A percentile compares a stretch with the other conserved stretches of the same genome.
Evolutionary conservation across 768 basidiomycete species (phyloP).

Genomic region (Russula sp.): DNA sequence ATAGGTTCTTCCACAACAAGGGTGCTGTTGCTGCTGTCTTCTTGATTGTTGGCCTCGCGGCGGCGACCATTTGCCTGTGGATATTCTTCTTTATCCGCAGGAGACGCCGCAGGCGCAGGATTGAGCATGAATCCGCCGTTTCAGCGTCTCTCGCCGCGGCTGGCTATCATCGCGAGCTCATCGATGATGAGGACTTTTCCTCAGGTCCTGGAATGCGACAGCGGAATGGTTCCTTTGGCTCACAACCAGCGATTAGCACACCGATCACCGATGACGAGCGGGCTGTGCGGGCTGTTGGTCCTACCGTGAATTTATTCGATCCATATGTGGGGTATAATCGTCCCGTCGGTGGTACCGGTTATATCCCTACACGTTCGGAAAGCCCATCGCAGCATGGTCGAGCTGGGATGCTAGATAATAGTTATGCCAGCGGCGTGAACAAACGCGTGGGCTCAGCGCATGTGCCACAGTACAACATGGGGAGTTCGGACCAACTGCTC

Average conservation of each 20-base stretch:
- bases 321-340: conserved; percentile 16
- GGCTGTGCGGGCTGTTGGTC: neutral
- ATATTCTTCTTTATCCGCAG: conserved; percentile 65
- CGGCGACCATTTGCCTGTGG: conserved; percentile 60
- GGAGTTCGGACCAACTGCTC: conserved; percentile 58
- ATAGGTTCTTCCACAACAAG: conserved; percentile 80
- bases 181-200: conserved; percentile 43
- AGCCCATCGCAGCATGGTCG: conserved; percentile 37
- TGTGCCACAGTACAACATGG: conserved; percentile 44
- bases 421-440: conserved; percentile 29
- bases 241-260: conserved; percentile 22
- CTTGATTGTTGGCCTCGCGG: conserved; percentile 80
- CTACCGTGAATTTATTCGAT: conserved; percentile 9
- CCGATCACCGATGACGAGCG: conserved; percentile 24
- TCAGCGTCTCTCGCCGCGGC: conserved; percentile 68
- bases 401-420: conserved; percentile 22
- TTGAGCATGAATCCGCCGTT: conserved; percentile 68
- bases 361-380: conserved; percentile 42
- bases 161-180: conserved; percentile 58
- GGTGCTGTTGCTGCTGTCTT: conserved; percentile 93
- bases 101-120: conserved; percentile 49
- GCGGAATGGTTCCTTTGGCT: conserved; percentile 25
- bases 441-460: conserved; percentile 32
- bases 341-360: conserved; percentile 35
- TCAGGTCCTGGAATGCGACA: conserved; percentile 23